phyloP scores from a whole-genome alignment of 1,284 basidiomycete genomes.

The Ceratorhiza oryzae-sativae region DNA sequence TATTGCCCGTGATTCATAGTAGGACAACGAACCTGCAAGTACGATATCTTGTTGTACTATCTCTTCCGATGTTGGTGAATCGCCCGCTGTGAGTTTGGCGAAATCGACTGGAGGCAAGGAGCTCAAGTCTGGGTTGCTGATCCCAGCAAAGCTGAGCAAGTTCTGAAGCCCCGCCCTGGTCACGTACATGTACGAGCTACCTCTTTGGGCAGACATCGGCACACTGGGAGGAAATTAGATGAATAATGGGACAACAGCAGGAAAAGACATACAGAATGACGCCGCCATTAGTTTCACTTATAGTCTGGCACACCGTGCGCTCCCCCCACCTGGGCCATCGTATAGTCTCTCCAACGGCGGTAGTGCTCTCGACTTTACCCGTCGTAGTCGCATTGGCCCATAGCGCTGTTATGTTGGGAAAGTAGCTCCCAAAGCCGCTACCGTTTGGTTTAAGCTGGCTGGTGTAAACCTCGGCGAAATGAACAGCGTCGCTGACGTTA shows the following conservation, averaged over 20 bases:
- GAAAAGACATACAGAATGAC: neutral
- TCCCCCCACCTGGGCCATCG: constrained; percentile 36
- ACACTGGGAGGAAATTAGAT: constrained; percentile 1
- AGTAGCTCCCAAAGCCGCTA: constrained; percentile 27
- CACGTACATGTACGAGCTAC: constrained; percentile 19
- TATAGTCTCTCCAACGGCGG: constrained; percentile 7
- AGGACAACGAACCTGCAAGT: neutral
- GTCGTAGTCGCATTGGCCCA: constrained; percentile 25
- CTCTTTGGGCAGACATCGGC: neutral
- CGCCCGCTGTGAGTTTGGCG: neutral
- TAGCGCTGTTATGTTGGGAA: constrained; percentile 22
- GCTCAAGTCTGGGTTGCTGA: neutral
- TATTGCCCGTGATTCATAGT: neutral
- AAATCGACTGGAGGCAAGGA: constrained; percentile 6
- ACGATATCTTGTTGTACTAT: constrained; percentile 1
- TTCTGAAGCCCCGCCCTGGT: constrained; percentile 1
- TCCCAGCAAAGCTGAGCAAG: constrained; percentile 6
- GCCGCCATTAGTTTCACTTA: constrained; percentile 2
- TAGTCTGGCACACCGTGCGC: constrained; percentile 21
- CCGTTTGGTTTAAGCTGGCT: constrained; percentile 9
- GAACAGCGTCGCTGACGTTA: constrained; percentile 1
- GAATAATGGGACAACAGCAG: neutral
- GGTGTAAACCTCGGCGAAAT: constrained; percentile 30
- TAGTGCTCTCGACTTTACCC: neutral
- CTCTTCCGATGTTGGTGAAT: neutral